Evolutionary conservation across 1,139 yeast species (phyloP), one percentile per base, ranked within the genome.

Genomic region (Kurtzmaniella quercitrusa): DNA sequence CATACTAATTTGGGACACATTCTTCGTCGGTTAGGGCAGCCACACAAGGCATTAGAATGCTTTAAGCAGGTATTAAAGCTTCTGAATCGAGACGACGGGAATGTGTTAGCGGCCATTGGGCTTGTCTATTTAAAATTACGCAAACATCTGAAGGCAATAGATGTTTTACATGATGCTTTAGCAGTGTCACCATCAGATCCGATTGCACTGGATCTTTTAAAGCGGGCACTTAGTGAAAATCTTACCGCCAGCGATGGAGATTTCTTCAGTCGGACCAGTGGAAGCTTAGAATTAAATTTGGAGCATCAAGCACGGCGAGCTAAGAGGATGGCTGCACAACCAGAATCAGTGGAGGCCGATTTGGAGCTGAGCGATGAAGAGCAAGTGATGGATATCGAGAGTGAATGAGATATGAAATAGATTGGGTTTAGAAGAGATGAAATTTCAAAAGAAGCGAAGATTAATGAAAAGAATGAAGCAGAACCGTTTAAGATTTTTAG

Each of bases 1-100:
- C 89, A 88, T 60, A 78, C 91, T 17, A 94, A 94, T 59, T 68
- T 93, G 46, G 98, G 96, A 0, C 98, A 91, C 61, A 95, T 93
- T 3, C 88, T 84, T 59, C 71, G 98, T 45, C 74, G 88, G 42
- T 63, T 81, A 43, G 82, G 80, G 42, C 74, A 77, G 43, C 78
- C 71, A 45, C 78, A 80, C 40, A 78, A 80, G 54, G 86, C 98
- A 0, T 68, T 89, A 37, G 76, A 73, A 34, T 85, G 87, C 55
- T 89, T 93, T 60, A 80, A 81, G 47, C 84, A 84, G 52, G 96
- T 93, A 4, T 61, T 86, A 34, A 80, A 80, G 47, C 71, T 84
- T 12, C 77, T 89, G 30, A 82, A 82, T 39, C 76, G 76, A 42
- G 67, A 67, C 50, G 96, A 89, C 57, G 70, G 91, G 16, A 88